These are phyloP conservation scores for Pestalotiopsis fici DNA, from an alignment of 2,329 filamentous ascomycete genomes.

Conservation along the genomic window DNA sequence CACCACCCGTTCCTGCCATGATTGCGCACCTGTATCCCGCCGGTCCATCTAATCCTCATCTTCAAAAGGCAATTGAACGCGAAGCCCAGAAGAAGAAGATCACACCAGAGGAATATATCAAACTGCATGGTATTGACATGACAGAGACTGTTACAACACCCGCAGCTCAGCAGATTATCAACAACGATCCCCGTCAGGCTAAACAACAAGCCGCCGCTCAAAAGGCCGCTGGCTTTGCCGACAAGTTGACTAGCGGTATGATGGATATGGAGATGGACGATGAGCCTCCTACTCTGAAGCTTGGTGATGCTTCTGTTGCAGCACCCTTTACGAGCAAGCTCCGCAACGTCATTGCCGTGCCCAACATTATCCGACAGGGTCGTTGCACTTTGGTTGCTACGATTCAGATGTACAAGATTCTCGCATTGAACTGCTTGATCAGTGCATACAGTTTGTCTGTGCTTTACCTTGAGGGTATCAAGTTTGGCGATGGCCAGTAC, in stretches of 20 bases:
- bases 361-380: conserved; percentile 97
- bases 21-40: conserved; percentile 95
- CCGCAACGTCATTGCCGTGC: conserved; percentile 93
- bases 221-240: conserved; percentile 77
- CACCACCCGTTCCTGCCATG: conserved; percentile 86
- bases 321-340: conserved; percentile 98
- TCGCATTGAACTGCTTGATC: conserved; percentile 96
- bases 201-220: conserved; percentile 67
- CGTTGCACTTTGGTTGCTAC: conserved; percentile 97
- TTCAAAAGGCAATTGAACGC: conserved; percentile 85
- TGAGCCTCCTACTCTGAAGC: conserved; percentile 93
- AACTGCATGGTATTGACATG: conserved; percentile 51
- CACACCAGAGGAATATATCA: conserved; percentile 58
- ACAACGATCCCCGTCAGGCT: conserved; percentile 54
- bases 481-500: conserved; percentile 97
- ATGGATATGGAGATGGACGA: conserved; percentile 87
- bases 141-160: conserved; percentile 69
- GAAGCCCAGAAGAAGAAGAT: conserved; percentile 80
- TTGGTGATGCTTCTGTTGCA: conserved; percentile 95
- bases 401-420: conserved; percentile 99
- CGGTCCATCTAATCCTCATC: conserved; percentile 89
- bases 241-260: conserved; percentile 84
- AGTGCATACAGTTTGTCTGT: conserved; percentile 97
- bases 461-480: conserved; percentile 96
- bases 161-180: conserved; percentile 61